Base-by-base conservation (phyloP, 768 basidiomycete species). In the Mycena filopes region DNA sequence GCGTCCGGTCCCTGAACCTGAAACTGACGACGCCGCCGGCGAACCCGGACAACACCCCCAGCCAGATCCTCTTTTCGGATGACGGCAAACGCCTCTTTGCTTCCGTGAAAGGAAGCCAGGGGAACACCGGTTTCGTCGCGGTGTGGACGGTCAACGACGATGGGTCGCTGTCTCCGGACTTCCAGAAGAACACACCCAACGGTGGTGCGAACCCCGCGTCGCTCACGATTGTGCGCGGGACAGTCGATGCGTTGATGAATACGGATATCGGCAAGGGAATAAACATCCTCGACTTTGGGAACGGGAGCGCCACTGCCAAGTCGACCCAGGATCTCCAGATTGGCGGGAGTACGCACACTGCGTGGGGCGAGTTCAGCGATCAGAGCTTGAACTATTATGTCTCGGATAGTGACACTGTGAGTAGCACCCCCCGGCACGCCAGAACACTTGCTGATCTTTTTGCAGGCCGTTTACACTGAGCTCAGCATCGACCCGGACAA, bases 131-230 rank as follows among this genome's bases (percentile, higher is more conserved):
- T 23, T 79, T 77, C 72, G 64, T 80, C 56, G 79, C 79, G n/a
- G 74, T 73, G 20, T 80, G 78, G 78, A 73, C 75, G 50, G 73
- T 79, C 60, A 71, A 63, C 40, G 50, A 42, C 53, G 71, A 76
- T 53, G 78, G 77, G 41, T 68, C 72, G 11, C 75, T 79, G 40
- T 79, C 79, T 23, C 33, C 60, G 13, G 58, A 77, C 62, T 78
- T 76, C 68, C 63, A 54, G 55, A 70, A 70, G 47, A 67, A 76
- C 67, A 59, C 69, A 12, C 73, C 78, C 20, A 61, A 58, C 18
- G 76, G 77, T 42, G 79, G 78, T 12, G 54, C 66, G 18, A 73
- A 77, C 43, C 77, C 78, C 23, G 78, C 79, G 67, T 75, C 74
- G 29, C 70, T 79, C 71, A 69, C 67, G 20, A 4, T 61, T 29